Evolutionary conservation across 306 rosid species (phyloP), one percentile per base, ranked within the genome.

Genomic region (Lotus japonicus): DNA sequence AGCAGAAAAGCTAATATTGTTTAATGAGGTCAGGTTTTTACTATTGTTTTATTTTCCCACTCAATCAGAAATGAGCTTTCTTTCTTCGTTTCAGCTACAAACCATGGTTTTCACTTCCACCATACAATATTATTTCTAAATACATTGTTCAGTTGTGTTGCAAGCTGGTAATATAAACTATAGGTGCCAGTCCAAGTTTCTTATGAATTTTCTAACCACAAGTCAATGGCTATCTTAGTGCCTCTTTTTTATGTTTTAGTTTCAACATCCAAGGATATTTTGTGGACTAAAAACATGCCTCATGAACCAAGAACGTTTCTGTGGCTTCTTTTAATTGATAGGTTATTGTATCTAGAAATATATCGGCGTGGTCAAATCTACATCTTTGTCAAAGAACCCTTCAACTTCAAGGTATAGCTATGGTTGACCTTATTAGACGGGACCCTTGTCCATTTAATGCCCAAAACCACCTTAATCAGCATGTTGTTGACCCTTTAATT

Each of bases 341-440:
- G 66, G 73, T 38, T 64, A 4, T 43, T 45, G 54, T 23, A 19
- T 39, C 49, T 23, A 19, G 19, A 67, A 43, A 58, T 51, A 35
- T 19, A 45, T 53, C 1, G 7, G n/a, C 31, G 23, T 10, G 43
- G 68, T 68, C 72, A 49, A 49, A 68, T 17, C 13, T 60, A 53
- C 19, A 53, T 60, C 61, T 60, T 11, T 36, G 15, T 67, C 35
- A n/a, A 16, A 73, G 43, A 73, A 31, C 3, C 31, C 31, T 26
- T 26, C 31, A 26, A 26, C 42, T 45, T 35, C 50, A 45, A 53
- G 59, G 21, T 12, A 16, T 36, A 19, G 46, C 5, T 44, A 41
- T 21, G 66, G 83, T 79, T 79, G 79, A 73, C 79, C 83, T 26
- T 56, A 64, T 55, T 8, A 46, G 17, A 31, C 0, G 56, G 64